These are phyloP conservation scores for Kwoniella newhampshirensis DNA, from an alignment of 768 basidiomycete species.

Conservation along the genomic window DNA sequence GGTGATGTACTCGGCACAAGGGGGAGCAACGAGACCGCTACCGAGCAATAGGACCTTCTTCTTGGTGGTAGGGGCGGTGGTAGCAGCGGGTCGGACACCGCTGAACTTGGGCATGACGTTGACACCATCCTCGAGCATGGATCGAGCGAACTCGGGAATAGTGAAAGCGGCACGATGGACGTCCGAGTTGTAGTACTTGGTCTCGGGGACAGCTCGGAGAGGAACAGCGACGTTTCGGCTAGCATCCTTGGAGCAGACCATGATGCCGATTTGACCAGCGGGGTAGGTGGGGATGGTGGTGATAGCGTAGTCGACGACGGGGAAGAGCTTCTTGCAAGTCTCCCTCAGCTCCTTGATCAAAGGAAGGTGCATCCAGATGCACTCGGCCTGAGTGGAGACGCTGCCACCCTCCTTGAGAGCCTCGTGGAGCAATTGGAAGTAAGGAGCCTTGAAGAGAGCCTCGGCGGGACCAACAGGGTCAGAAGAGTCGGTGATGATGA, in stretches of 20 bases:
- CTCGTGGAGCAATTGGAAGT: constrained; percentile 90
- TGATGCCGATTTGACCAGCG: constrained; percentile 94
- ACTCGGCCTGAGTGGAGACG: constrained; percentile 95
- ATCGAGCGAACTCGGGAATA: constrained; percentile 87
- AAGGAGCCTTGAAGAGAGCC: constrained; percentile 91
- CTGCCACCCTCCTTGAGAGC: constrained; percentile 84
- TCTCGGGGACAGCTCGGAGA: constrained; percentile 67
- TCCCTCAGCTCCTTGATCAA: constrained; percentile 74
- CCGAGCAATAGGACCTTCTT: constrained; percentile 84
- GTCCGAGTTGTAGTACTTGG: constrained; percentile 79
- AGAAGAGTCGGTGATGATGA: constrained; percentile 97
- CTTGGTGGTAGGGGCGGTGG: constrained; percentile 32
- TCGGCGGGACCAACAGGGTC: constrained; percentile 96
- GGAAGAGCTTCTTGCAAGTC: constrained; percentile 72
- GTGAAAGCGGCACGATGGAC: constrained; percentile 77
- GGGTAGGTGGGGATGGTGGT: constrained; percentile 98
- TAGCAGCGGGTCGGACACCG: constrained; percentile 41
- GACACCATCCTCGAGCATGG: constrained; percentile 69
- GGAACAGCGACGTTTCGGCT: constrained; percentile 70
- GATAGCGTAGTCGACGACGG: constrained; percentile 81
- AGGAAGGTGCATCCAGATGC: constrained; percentile 86
- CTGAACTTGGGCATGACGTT: constrained; percentile 57
- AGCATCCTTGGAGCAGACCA: constrained; percentile 76
- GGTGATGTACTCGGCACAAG: constrained; percentile 95
- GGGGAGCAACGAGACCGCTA: constrained; percentile 90